A percentile compares a stretch with the other conserved stretches of the same genome.
Conservation (phyloP, 2,329 filamentous ascomycete species). For the Chaetomium strumarium region DNA sequence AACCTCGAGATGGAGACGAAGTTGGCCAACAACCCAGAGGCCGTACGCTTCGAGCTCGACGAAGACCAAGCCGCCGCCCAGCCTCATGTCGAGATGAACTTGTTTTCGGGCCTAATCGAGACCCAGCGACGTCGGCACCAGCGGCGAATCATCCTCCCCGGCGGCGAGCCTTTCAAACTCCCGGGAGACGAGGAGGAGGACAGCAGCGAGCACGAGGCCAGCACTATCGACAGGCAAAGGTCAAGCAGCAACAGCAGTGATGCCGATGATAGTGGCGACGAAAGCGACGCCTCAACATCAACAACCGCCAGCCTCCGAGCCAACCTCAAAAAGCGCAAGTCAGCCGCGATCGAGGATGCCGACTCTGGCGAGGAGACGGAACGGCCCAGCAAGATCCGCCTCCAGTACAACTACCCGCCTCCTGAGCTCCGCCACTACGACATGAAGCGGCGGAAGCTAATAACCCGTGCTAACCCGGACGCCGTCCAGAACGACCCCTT, state of each 20-base stretch:
- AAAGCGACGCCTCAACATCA: conserved; percentile 20
- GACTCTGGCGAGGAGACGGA: not conserved
- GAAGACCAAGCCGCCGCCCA: conserved; percentile 18
- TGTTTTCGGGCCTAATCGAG: conserved; percentile 21
- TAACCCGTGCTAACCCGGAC: conserved; percentile 8
- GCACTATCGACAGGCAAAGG: not conserved
- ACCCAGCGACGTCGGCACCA: conserved; percentile 15
- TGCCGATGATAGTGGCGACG: conserved; percentile 14
- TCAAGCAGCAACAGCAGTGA: not conserved
- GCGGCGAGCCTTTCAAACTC: conserved; percentile 10
- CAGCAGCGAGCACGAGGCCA: conserved; percentile 3
- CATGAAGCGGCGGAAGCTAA: conserved; percentile 12
- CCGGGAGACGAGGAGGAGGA: not conserved
- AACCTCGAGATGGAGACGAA: conserved; percentile 19
- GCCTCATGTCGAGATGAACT: conserved; percentile 24
- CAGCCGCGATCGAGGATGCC: not conserved
- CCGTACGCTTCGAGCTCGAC: conserved; percentile 21
- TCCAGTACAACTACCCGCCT: conserved; percentile 13
- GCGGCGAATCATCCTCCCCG: conserved; percentile 13
- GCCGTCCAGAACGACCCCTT: conserved; percentile 4
- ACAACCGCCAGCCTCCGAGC: conserved; percentile 19
- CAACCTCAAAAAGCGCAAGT: conserved; percentile 21
- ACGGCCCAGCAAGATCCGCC: conserved; percentile 19
- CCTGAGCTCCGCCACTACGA: conserved; percentile 6
- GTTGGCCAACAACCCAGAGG: conserved; percentile 17